Conservation (phyloP, 163 green algal genomes). For the Smithsoniella earleae region DNA sequence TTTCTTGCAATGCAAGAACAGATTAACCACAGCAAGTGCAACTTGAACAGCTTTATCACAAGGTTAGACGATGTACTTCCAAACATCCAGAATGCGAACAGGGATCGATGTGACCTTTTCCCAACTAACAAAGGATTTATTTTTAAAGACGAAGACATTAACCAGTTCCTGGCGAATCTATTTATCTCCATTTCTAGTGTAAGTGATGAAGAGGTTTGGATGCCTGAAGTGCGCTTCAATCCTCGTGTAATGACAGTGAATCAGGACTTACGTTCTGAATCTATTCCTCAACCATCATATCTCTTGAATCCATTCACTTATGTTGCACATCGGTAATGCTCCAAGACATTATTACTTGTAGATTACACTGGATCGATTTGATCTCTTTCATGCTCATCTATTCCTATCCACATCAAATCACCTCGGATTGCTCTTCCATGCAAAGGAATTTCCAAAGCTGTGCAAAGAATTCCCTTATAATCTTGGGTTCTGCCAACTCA, state of each 20-base stretch:
- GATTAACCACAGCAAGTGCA: too few relatives aligned
- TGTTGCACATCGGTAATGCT: not conserved
- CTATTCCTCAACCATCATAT: not conserved
- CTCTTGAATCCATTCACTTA: too few relatives aligned
- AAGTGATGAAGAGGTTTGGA: too few relatives aligned
- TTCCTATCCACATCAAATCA: not conserved
- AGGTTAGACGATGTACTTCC: not conserved
- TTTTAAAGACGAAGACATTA: not conserved
- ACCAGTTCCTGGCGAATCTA: conserved; percentile 9
- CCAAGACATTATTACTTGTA: not conserved
- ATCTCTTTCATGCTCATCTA: conserved; percentile 26
- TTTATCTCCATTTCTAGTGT: not conserved
- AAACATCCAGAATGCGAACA: not conserved
- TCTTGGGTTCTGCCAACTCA: conserved; percentile 1
- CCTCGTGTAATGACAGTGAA: too few relatives aligned
- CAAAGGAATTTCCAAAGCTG: conserved; percentile 10
- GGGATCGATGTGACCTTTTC: conserved; percentile 10
- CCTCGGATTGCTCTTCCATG: conserved; percentile 24
- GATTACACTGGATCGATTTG: conserved; percentile 1
- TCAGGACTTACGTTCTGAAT: too few relatives aligned
- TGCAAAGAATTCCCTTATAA: conserved; percentile 21
- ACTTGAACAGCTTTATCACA: too few relatives aligned
- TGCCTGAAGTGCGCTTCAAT: too few relatives aligned
- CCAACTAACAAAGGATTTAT: not conserved
- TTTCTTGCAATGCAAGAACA: too few relatives aligned